Conservation (phyloP, 768 basidiomycete species). For the Pleurotus sapidus region DNA sequence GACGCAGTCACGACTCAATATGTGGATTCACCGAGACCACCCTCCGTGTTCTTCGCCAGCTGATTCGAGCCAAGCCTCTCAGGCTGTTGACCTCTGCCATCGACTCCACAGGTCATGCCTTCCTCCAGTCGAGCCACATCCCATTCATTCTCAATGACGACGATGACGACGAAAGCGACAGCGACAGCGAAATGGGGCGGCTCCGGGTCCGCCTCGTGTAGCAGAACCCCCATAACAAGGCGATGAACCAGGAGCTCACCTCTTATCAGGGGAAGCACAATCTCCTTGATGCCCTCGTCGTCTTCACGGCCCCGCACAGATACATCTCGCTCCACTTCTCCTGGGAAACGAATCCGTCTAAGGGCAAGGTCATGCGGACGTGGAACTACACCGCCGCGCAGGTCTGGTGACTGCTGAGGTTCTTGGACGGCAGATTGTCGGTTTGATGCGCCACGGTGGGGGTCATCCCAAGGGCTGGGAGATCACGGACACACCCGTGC, state of each 20-base stretch:
- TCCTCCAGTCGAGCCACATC: slow-evolving; percentile 28
- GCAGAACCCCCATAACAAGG: slow-evolving; percentile 22
- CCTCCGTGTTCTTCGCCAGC: slow-evolving; percentile 23
- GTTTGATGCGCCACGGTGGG: slow-evolving; percentile 9
- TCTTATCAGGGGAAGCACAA: neutral
- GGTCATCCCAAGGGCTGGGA: slow-evolving; percentile 10
- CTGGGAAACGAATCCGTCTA: slow-evolving; percentile 18
- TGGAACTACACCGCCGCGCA: slow-evolving; percentile 26
- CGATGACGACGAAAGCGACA: slow-evolving; percentile 8
- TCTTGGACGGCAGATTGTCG: slow-evolving; percentile 11
- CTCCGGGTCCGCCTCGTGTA: slow-evolving; percentile 22
- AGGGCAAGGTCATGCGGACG: slow-evolving; percentile 22
- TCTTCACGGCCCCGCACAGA: slow-evolving; percentile 21
- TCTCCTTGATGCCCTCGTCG: slow-evolving; percentile 10
- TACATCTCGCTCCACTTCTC: slow-evolving; percentile 24
- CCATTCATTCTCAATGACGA: slow-evolving; percentile 27
- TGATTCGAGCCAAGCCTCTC: slow-evolving; percentile 30
- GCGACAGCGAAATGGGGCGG: slow-evolving; percentile 9
- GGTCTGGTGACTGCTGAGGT: slow-evolving; percentile 13
- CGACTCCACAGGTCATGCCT: slow-evolving; percentile 16
- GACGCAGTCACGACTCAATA: too few relatives aligned
- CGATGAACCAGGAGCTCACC: slow-evolving; percentile 14
- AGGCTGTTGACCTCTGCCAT: slow-evolving; percentile 35
- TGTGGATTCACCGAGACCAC: slow-evolving; percentile 30
- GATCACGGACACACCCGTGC: slow-evolving; percentile 18